A percentile compares a stretch with the other conserved stretches of the same genome.
These are phyloP conservation scores for Russula dissimulans DNA, from an alignment of 768 basidiomycete species.

Conservation along the genomic window DNA sequence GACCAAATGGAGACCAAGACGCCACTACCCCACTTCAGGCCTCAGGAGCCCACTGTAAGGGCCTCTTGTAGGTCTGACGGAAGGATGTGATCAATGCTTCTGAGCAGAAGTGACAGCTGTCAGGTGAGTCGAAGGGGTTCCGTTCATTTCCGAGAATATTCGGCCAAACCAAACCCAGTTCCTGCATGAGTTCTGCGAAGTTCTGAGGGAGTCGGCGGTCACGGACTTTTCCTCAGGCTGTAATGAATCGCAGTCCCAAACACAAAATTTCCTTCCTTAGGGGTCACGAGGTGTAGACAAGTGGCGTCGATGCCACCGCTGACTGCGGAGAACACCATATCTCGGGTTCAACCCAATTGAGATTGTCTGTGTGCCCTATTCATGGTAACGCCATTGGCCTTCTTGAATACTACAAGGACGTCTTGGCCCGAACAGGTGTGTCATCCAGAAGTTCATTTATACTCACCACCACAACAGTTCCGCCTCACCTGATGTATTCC, in stretches of 20 bases:
- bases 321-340: not conserved
- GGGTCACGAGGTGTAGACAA: slow-evolving; percentile 2
- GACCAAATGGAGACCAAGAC: not conserved
- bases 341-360: not conserved
- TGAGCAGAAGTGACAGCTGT: slow-evolving; percentile 11
- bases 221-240: slow-evolving; percentile 5
- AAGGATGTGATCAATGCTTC: slow-evolving; percentile 2
- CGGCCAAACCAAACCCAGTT: not conserved
- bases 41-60: not conserved
- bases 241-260: slow-evolving; percentile 6
- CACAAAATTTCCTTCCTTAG: not conserved
- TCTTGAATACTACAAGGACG: too few species aligned
- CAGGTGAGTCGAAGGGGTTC: slow-evolving; percentile 7
- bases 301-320: not conserved
- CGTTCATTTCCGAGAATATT: slow-evolving; percentile 4
- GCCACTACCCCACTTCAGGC: not conserved
- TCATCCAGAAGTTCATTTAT: not conserved
- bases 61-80: not conserved
- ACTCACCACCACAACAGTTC: not conserved
- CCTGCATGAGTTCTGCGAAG: slow-evolving; percentile 2
- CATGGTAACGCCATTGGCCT: not conserved
- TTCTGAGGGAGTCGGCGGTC: slow-evolving; percentile 7
- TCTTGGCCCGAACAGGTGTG: not conserved
- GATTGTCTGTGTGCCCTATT: not conserved
- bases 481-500: not conserved